phyloP scores from a whole-genome alignment of 2,329 filamentous ascomycete genomes.

The Fusarium zealandicum region DNA sequence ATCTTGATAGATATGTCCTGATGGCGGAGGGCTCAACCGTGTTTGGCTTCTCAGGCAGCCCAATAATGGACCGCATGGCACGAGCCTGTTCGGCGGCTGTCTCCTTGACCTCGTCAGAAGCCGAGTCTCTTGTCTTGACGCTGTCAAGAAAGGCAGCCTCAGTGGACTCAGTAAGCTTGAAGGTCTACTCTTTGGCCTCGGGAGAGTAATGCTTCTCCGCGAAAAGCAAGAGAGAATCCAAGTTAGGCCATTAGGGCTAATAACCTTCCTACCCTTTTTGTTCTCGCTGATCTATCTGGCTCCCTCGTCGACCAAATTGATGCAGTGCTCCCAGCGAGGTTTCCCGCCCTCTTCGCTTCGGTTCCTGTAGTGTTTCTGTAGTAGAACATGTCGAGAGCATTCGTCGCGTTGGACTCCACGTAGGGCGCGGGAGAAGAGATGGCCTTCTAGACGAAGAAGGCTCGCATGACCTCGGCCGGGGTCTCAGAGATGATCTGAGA shows the following conservation, averaged over 20 bases:
- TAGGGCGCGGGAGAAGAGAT: slow-evolving; percentile 60
- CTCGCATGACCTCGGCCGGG: slow-evolving; percentile 61
- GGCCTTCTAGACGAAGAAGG: slow-evolving; percentile 71
- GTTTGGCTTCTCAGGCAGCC: slow-evolving; percentile 70
- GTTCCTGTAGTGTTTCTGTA: slow-evolving; percentile 68
- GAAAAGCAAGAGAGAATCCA: slow-evolving; percentile 78
- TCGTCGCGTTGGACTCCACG: slow-evolving; percentile 67
- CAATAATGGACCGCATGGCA: slow-evolving; percentile 73
- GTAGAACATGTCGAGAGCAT: slow-evolving; percentile 66
- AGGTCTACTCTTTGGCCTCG: slow-evolving; percentile 70
- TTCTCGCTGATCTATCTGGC: slow-evolving; percentile 12
- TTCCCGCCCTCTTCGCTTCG: slow-evolving; percentile 52
- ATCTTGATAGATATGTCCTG: slow-evolving; percentile 64
- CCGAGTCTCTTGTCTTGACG: slow-evolving; percentile 67
- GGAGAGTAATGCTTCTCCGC: slow-evolving; percentile 72
- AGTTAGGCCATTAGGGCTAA: slow-evolving; percentile 54
- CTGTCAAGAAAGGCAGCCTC: slow-evolving; percentile 70
- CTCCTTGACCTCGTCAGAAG: slow-evolving; percentile 66
- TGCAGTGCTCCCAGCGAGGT: slow-evolving; percentile 21
- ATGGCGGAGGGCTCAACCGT: slow-evolving; percentile 65
- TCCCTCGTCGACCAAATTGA: slow-evolving; percentile 8
- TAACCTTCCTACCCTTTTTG: accelerated
- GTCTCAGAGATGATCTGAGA: slow-evolving; percentile 63
- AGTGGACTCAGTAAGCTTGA: slow-evolving; percentile 74
- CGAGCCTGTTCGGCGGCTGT: slow-evolving; percentile 70